Evolutionary conservation across 495 filamentous ascomycete species (phyloP).

Genomic region (Penicillium macrosclerotiorum): DNA sequence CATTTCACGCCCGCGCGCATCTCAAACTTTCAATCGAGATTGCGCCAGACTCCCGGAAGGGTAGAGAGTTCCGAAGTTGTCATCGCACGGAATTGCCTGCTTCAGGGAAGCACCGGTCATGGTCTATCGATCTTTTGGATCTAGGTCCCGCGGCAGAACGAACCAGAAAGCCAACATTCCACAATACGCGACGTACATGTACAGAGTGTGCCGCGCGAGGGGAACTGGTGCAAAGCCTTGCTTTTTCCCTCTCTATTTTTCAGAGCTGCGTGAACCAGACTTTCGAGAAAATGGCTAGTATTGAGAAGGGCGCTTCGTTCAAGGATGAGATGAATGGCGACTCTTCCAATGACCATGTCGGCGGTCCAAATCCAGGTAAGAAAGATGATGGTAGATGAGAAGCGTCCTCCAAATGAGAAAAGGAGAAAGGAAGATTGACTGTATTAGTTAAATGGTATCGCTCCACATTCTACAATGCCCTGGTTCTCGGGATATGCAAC

Average conservation of each 20-base stretch:
- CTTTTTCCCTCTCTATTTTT: not conserved
- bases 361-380: conserved; percentile 26
- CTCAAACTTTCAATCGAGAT: not conserved
- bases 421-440: no score
- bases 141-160: no score
- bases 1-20: conserved; percentile 14
- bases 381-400: no score
- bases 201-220: no score
- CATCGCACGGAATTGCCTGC: conserved; percentile 12
- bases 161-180: no score
- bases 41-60: not conserved
- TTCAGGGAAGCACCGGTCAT: no score
- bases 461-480: conserved; percentile 61
- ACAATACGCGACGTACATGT: no score
- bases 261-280: no score
- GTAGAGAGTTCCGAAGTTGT: conserved; percentile 11
- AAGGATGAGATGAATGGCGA: conserved; percentile 18
- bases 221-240: no score
- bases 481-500: conserved; percentile 61
- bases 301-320: conserved; percentile 18
- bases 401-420: no score
- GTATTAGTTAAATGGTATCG: conserved; percentile 65
- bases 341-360: conserved; percentile 1
- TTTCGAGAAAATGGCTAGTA: conserved; percentile 9
- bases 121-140: no score